Percentiles rank a stretch among this genome's conserved stretches.
phyloP scores from a whole-genome alignment of 2,329 filamentous ascomycete genomes.

The Colletotrichum sp. region DNA sequence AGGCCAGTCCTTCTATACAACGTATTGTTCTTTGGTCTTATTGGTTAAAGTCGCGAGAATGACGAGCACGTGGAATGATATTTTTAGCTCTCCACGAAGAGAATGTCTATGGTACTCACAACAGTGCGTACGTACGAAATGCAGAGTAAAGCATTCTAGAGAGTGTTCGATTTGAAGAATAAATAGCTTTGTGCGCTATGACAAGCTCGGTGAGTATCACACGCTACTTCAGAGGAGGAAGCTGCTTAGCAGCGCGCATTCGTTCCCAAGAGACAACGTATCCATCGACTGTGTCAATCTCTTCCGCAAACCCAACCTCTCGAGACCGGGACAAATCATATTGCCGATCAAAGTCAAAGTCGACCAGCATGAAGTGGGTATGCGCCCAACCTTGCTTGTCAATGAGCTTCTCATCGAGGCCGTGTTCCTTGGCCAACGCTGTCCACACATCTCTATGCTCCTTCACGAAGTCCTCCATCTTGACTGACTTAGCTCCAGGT shows the following conservation, averaged over 20 bases:
- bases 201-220: rapidly evolving
- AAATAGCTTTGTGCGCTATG: rapidly evolving
- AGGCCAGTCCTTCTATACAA: too few relatives aligned
- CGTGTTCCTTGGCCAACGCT: conserved; percentile 3
- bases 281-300: conserved; percentile 16
- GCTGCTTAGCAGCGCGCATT: conserved; percentile 19
- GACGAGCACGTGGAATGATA: neutral
- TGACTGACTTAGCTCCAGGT: neutral
- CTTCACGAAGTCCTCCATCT: conserved; percentile 16
- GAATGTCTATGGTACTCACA: neutral
- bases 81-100: rapidly evolving
- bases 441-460: conserved; percentile 14
- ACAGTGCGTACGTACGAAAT: neutral
- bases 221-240: conserved; percentile 1
- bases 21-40: too few relatives aligned
- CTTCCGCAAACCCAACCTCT: conserved; percentile 21
- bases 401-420: neutral
- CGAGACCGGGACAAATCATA: conserved; percentile 17
- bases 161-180: neutral
- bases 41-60: neutral
- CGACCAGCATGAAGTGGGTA: conserved; percentile 18
- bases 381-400: neutral
- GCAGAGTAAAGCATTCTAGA: neutral
- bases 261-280: conserved; percentile 17
- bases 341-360: conserved; percentile 25